These are phyloP conservation scores for Centrapalus pauciflorus DNA, from an alignment of 129 eudicot genomes.

Conservation along the genomic window DNA sequence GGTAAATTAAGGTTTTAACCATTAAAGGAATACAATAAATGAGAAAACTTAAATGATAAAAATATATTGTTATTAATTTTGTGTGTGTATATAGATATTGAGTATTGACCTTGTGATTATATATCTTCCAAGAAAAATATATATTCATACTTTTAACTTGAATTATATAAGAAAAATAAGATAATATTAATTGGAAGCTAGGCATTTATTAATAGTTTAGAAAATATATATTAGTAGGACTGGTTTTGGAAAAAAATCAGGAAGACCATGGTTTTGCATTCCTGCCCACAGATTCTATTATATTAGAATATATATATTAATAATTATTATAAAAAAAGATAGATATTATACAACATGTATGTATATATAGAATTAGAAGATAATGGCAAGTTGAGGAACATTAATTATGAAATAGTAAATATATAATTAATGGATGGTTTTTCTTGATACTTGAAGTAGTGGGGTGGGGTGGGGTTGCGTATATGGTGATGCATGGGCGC, in stretches of 20 bases:
- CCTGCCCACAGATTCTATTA: conserved; percentile 42
- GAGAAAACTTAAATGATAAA: no score
- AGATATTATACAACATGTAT: neutral
- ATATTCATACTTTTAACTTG: neutral
- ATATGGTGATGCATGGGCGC: no score
- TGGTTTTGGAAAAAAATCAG: conserved; percentile 27
- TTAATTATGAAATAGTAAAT: neutral
- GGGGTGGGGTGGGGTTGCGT: no score
- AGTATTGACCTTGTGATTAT: no score
- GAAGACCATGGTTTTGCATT: conserved; percentile 47
- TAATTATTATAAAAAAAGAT: neutral
- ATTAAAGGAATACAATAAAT: no score
- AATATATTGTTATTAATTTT: no score
- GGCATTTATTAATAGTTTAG: neutral
- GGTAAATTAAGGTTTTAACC: no score
- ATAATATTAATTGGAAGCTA: neutral
- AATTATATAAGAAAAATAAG: neutral
- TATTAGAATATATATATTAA: conserved; percentile 1
- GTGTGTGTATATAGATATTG: no score
- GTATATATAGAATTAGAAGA: neutral
- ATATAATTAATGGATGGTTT: neutral
- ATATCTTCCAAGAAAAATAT: no score
- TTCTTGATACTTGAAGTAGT: conserved; percentile 28
- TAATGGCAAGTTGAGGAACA: conserved; percentile 26
- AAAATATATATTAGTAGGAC: neutral